A percentile compares a stretch with the other conserved stretches of the same genome.
phyloP scores from a whole-genome alignment of 148 eudicot genomes.

The Rhododendron griersonianum region DNA sequence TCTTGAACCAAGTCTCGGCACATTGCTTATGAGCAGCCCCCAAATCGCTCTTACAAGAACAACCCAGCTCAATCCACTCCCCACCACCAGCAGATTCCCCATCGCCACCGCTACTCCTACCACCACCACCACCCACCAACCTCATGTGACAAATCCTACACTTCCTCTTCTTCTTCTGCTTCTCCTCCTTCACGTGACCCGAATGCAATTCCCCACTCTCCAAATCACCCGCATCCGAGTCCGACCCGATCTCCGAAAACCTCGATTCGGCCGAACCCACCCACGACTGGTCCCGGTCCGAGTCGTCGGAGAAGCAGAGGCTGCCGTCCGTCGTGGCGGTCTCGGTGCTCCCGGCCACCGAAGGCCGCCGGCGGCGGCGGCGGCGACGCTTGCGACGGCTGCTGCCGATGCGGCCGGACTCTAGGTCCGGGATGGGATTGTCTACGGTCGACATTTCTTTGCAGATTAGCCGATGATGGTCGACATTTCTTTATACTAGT shows the following conservation, averaged over 20 bases:
- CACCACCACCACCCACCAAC: slow-evolving; percentile 12
- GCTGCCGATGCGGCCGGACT: slow-evolving; percentile 8
- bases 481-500: not conserved
- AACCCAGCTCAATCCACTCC: slow-evolving; percentile 31
- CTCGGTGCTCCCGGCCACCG: slow-evolving; percentile 8
- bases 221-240: slow-evolving; percentile 20
- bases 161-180: slow-evolving; percentile 17
- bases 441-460: slow-evolving; percentile 15
- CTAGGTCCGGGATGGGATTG: slow-evolving; percentile 5
- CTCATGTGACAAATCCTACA: slow-evolving; percentile 39
- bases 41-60: slow-evolving; percentile 40
- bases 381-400: slow-evolving; percentile 10
- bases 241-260: slow-evolving; percentile 9
- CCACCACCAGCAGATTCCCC: not conserved
- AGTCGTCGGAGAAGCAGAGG: slow-evolving; percentile 20
- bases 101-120: slow-evolving; percentile 5
- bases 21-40: slow-evolving; percentile 38
- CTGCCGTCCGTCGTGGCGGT: slow-evolving; percentile 14
- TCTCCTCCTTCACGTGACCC: not conserved
- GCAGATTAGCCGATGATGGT: not conserved
- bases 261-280: slow-evolving; percentile 6
- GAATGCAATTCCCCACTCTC: slow-evolving; percentile 20
- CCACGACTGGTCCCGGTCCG: slow-evolving; percentile 8
- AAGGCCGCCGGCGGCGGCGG: not conserved
- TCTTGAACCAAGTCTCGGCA: slow-evolving; percentile 47